Conservation (phyloP, 129 eudicot species). For the Flaveria bidentis region DNA sequence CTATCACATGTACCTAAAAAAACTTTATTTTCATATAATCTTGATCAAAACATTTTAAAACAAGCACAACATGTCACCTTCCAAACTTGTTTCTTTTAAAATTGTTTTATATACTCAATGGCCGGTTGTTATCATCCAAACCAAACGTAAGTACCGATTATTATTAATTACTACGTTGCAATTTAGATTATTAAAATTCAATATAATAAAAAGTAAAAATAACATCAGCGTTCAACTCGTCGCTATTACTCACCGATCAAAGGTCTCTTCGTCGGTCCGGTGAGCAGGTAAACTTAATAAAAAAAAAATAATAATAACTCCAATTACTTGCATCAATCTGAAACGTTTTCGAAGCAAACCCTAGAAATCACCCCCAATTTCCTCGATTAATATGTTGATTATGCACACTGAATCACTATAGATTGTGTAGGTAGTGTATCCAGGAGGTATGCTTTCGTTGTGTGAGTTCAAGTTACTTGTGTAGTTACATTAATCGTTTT, state of each 20-base stretch:
- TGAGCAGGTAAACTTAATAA: slow-evolving; percentile 3
- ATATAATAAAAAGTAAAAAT: too few relatives aligned
- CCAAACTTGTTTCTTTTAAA: too few relatives aligned
- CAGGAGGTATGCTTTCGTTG: not conserved
- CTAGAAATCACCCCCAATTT: slow-evolving; percentile 14
- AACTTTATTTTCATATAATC: too few relatives aligned
- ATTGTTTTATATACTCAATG: too few relatives aligned
- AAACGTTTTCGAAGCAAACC: slow-evolving; percentile 2
- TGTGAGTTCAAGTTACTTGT: slow-evolving; percentile 22
- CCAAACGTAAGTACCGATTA: too few relatives aligned
- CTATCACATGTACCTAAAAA: too few relatives aligned
- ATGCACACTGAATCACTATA: not conserved
- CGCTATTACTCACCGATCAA: slow-evolving; percentile 20
- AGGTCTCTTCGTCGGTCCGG: slow-evolving; percentile 21
- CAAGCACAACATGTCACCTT: too few relatives aligned
- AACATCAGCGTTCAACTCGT: slow-evolving; percentile 16
- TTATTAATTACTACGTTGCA: too few relatives aligned
- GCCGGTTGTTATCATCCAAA: too few relatives aligned
- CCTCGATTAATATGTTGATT: not conserved
- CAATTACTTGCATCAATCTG: not conserved
- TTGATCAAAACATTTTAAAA: too few relatives aligned
- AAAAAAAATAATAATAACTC: too few relatives aligned
- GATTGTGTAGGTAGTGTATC: not conserved
- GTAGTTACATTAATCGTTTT: not conserved
- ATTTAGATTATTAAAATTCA: too few relatives aligned